Percentiles rank a stretch among this genome's conserved stretches.
These are phyloP conservation scores for Amanita phalloides DNA, from an alignment of 768 basidiomycete species.

Conservation along the genomic window DNA sequence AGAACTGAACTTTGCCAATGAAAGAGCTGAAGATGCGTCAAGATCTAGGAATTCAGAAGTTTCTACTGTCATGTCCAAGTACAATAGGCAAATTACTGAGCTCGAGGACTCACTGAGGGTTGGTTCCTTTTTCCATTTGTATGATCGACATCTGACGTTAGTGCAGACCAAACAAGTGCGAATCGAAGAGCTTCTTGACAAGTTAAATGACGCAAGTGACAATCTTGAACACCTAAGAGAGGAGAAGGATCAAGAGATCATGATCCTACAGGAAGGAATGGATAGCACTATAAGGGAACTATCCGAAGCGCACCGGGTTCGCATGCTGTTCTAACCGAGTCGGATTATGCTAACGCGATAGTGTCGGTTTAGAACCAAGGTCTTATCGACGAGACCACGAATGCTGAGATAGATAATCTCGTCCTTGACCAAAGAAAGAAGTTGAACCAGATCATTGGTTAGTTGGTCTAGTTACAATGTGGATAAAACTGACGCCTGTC, in stretches of 20 bases:
- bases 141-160: slow-evolving; percentile 4
- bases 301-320: slow-evolving; percentile 76
- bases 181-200: slow-evolving; percentile 84
- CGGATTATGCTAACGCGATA: slow-evolving; percentile 4
- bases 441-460: slow-evolving; percentile 93
- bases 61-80: slow-evolving; percentile 77
- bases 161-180: slow-evolving; percentile 86
- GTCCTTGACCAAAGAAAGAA: slow-evolving; percentile 97
- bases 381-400: slow-evolving; percentile 79
- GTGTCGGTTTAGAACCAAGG: slow-evolving; percentile 58
- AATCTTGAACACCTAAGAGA: slow-evolving; percentile 80
- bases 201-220: slow-evolving; percentile 60
- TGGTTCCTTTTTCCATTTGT: slow-evolving; percentile 15
- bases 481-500: slow-evolving; percentile 9
- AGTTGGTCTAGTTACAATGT: slow-evolving; percentile 2
- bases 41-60: slow-evolving; percentile 92
- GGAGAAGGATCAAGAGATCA: slow-evolving; percentile 95
- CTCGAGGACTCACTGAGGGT: slow-evolving; percentile 94
- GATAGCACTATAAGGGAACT: slow-evolving; percentile 85
- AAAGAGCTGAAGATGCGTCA: slow-evolving; percentile 91
- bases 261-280: slow-evolving; percentile 93
- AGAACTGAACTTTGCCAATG: slow-evolving; percentile 90
- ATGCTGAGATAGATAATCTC: slow-evolving; percentile 94
- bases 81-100: slow-evolving; percentile 92
- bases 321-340: slow-evolving; percentile 6